Base-by-base conservation (phyloP, 2,329 filamentous ascomycete species). In the Monilinia fructigena region DNA sequence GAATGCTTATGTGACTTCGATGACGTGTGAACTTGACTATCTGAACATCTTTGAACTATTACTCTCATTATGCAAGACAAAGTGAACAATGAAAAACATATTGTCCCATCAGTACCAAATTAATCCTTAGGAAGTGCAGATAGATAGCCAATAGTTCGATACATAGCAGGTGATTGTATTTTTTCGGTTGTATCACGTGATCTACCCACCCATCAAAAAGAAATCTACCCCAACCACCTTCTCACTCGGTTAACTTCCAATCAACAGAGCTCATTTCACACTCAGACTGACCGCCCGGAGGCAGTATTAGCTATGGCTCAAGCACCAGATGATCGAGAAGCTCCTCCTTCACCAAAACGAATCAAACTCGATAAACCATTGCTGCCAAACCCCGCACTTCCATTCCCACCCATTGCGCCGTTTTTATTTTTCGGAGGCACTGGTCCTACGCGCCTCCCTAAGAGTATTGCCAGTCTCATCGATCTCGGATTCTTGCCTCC, bases 211-310 rank as follows among this genome's bases (percentile, higher is more conserved):
- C n/a, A n/a, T 55, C 14, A 16, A 10, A 55, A 35, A 4, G 16
- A 47, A 35, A 4, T 35, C 31, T 7, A 6, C 42, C 18, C 18
- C 20, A 20, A 8, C 20, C 47, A 48, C 12, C 3, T 14, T 31
- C 4, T 31, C 18, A 26, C 28, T 60, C 56, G 56, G 56, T 12
- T 60, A 60, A 48, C 12, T n/a, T 50, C 20, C 56, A 60, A 60
- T 60, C 45, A 50, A 28, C 42, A 18, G 48, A 48, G 42, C 31
- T 12, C 3, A 20, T 14, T 12, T 60, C 6, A 42, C 12, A 42
- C 12, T 16, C 16, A 14, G 12, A 42, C 14, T 42, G 40, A 60
- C 56, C 56, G 56, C 56, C 56, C 42, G 10, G n/a, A 7, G 50
- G 50, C 50, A 53, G 26, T 53, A 53, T 52, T 26, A 20, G 28